Percentiles rank a stretch among this genome's conserved stretches.
Conservation (phyloP, 202 grass and related monocot genomes). For the Zoysia matrella region DNA sequence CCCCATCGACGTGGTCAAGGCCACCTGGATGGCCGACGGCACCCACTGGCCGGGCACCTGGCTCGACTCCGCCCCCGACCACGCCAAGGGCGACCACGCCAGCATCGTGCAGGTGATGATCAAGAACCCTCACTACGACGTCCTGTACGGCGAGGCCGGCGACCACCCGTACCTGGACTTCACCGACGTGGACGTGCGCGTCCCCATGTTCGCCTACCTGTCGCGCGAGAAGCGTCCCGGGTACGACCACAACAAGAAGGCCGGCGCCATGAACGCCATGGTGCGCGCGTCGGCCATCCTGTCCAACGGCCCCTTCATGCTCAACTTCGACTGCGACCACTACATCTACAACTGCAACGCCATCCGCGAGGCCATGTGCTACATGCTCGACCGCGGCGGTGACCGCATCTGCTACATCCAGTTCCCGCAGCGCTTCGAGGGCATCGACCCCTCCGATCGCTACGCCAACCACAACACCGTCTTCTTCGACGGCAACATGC, state of each 20-base stretch:
- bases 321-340: conserved; percentile 29
- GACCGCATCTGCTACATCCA: conserved; percentile 94
- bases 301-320: conserved; percentile 83
- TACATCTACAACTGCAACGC: conserved; percentile 88
- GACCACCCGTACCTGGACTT: conserved; percentile 58
- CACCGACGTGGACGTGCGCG: conserved; percentile 56
- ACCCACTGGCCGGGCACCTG: conserved; percentile 90
- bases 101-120: conserved; percentile 92
- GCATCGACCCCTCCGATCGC: conserved; percentile 96
- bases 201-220: conserved; percentile 67
- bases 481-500: conserved; percentile 99
- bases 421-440: conserved; percentile 93
- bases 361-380: conserved; percentile 95
- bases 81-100: conserved; percentile 78
- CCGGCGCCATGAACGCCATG: conserved; percentile 79
- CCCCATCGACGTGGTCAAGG: conserved; percentile 32
- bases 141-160: conserved; percentile 45
- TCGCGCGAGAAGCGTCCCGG: conserved; percentile 74
- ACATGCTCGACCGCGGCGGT: conserved; percentile 91
- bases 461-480: conserved; percentile 99
- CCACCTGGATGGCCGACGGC: conserved; percentile 95
- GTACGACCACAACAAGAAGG: conserved; percentile 94
- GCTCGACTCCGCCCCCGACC: conserved; percentile 61
- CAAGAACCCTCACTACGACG: conserved; percentile 65
- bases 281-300: conserved; percentile 75